Evolutionary conservation across 2,329 filamentous ascomycete species (phyloP), one percentile per base, ranked within the genome.

Genomic region (Biscogniauxia mediterranea): DNA sequence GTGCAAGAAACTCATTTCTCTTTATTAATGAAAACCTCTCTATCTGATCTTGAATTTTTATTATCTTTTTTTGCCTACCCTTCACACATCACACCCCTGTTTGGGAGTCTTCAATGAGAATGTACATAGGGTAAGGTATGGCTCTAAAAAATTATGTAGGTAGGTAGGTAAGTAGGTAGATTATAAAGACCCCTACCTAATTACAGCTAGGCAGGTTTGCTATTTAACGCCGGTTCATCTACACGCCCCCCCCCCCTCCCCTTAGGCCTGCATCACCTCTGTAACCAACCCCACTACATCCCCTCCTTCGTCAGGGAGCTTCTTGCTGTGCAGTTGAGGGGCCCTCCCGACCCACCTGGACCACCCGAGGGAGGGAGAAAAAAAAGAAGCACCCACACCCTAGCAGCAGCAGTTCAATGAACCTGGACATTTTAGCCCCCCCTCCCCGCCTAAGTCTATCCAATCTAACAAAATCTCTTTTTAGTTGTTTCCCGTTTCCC

Each of bases 161-260:
- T 46, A 46, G 23, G n/a, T n/a, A n/a, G n/a, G n/a, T 5, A 23
- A 5, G 23, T 23, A 23, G 38, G 38, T 46, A 46, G 3, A 32
- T 32, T 32, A 32, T 32, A 32, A 17, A 46, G 38, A 46, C 17
- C 38, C 38, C 38, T 46, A 46, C 38, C 38, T 46, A 46, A 5
- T 46, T 46, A 46, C 38, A 46, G 38, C 38, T 46, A 53, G 57
- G 38, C 52, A 62, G 58, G 59, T 64, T 62, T 64, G 62, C 61
- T 64, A 55, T 55, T 51, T 59, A 64, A 64, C 61, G 61, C 61
- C 20, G 61, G 59, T 62, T 50, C 58, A 65, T 64, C 58, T 62
- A 61, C 56, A 62, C 60, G 59, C 63, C 57, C 64, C 64, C 28
- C 28, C 28, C 28, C 28, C 7, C 28, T 32, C 28, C 11, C 28